Evolutionary conservation across 805 yeast genomes (phyloP).

Genomic region (Maudiozyma serrabonitensis): DNA sequence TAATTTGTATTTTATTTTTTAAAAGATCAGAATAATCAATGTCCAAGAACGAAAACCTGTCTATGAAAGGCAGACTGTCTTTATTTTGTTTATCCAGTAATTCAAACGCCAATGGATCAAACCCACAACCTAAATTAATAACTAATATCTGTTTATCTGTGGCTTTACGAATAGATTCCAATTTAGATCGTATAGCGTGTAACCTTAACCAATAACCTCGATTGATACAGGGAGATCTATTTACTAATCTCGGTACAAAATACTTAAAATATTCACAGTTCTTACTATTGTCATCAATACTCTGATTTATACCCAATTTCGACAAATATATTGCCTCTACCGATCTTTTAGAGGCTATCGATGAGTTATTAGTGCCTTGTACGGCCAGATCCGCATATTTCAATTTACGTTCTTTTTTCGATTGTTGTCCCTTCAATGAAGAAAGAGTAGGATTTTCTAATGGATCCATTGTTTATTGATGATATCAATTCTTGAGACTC

Average conservation of each 20-base stretch:
- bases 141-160: constrained; percentile 32
- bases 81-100: constrained; percentile 29
- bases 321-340: constrained; percentile 53
- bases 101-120: constrained; percentile 52
- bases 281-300: constrained; percentile 12
- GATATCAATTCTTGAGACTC: background rate
- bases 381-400: constrained; percentile 53
- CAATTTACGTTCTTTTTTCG: constrained; percentile 32
- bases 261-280: constrained; percentile 46
- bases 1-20: constrained; percentile 43
- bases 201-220: constrained; percentile 78
- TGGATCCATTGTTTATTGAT: constrained; percentile 1
- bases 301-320: constrained; percentile 13
- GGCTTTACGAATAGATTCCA: constrained; percentile 38
- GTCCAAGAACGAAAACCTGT: constrained; percentile 47
- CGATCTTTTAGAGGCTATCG: constrained; percentile 73
- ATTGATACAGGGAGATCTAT: constrained; percentile 73
- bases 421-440: constrained; percentile 11
- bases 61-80: constrained; percentile 22
- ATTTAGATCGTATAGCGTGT: constrained; percentile 50
- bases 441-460: constrained; percentile 6
- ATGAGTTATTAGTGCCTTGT: constrained; percentile 79
- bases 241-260: constrained; percentile 48
- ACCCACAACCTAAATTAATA: constrained; percentile 75
- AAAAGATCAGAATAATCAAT: constrained; percentile 69